Percentiles rank a stretch among this genome's conserved stretches.
These are phyloP conservation scores for Tagetes patula DNA, from an alignment of 129 eudicot species.

Conservation along the genomic window DNA sequence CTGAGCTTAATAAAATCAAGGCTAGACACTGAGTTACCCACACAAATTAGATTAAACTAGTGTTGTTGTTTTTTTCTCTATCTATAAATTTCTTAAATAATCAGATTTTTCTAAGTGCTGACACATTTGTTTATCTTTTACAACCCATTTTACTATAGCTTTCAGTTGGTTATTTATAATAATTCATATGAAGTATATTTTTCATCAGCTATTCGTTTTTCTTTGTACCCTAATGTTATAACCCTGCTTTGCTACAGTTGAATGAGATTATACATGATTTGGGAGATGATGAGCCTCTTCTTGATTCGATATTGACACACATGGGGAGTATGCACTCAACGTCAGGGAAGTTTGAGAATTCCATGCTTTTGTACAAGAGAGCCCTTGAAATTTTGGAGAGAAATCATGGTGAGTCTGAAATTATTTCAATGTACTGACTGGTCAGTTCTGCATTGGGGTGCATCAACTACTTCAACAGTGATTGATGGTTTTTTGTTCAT, in stretches of 20 bases:
- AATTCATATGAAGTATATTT: background rate
- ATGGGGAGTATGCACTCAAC: slow-evolving; percentile 82
- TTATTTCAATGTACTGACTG: background rate
- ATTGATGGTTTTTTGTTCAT: background rate
- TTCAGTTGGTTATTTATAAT: background rate
- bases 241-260: slow-evolving; percentile 48
- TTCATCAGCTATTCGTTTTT: background rate
- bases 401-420: slow-evolving; percentile 48
- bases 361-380: slow-evolving; percentile 54
- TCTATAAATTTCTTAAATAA: background rate
- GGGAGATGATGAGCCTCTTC: slow-evolving; percentile 65
- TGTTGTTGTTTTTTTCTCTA: background rate
- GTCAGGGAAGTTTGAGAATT: slow-evolving; percentile 60
- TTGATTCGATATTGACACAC: slow-evolving; percentile 76
- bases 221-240: background rate
- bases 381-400: slow-evolving; percentile 48
- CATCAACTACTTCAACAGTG: background rate
- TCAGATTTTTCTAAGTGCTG: background rate
- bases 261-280: slow-evolving; percentile 52
- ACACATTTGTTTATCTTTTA: background rate
- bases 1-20: background rate
- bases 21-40: background rate
- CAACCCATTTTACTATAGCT: background rate
- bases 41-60: background rate
- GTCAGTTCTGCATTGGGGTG: background rate